Conservation (phyloP, 1,284 basidiomycete genomes). For the Ganoderma sinense region DNA sequence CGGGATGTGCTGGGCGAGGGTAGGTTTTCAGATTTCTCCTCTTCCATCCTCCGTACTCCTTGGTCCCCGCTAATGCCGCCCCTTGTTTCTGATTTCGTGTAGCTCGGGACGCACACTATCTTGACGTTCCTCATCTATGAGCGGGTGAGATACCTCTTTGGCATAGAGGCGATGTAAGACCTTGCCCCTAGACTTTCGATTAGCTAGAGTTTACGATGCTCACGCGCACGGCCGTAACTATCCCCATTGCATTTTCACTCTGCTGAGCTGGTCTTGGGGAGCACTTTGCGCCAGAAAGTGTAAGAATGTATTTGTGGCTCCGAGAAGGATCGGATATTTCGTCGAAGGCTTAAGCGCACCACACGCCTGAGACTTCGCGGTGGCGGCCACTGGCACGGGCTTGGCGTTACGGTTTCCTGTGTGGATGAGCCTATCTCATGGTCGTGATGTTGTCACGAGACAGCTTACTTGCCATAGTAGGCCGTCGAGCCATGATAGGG, state of each 20-base stretch:
- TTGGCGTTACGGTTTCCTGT: no score
- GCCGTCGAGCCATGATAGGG: neutral
- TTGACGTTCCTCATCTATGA: constrained; percentile 47
- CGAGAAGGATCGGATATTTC: neutral
- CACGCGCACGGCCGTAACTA: neutral
- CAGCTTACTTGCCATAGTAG: neutral
- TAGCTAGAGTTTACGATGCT: neutral
- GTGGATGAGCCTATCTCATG: no score
- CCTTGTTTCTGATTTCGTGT: neutral
- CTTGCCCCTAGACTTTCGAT: neutral
- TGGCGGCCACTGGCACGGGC: no score
- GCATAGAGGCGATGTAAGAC: constrained; percentile 44
- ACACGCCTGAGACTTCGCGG: no score
- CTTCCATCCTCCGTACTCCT: no score
- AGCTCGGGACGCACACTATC: constrained; percentile 48
- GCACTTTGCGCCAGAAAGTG: no score
- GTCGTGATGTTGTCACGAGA: neutral
- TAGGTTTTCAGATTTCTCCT: no score
- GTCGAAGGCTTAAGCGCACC: no score
- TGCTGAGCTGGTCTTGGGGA: no score
- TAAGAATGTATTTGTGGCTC: neutral
- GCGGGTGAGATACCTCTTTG: constrained; percentile 41
- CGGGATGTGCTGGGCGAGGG: constrained; percentile 49
- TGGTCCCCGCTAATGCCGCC: neutral
- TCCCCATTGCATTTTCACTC: neutral